Conservation (phyloP, 495 filamentous ascomycete genomes). For the Lophiotrema nucula region DNA sequence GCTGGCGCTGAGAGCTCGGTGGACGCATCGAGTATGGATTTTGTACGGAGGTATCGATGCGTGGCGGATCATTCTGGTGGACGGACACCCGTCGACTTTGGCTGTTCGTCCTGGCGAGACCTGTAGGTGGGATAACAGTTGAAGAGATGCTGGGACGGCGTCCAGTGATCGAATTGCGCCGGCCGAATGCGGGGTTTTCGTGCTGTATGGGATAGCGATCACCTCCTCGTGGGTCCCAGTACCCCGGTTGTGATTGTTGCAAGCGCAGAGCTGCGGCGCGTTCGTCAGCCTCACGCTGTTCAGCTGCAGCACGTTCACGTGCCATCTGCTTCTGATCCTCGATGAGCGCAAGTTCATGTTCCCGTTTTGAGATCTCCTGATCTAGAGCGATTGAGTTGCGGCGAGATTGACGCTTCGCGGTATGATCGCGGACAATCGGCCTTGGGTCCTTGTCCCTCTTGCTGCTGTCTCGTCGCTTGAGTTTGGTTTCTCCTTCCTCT, state of each 20-base stretch:
- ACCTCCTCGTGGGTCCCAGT: slow-evolving; percentile 22
- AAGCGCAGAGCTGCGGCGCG: slow-evolving; percentile 8
- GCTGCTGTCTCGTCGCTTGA: not conserved
- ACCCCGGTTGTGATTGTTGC: slow-evolving; percentile 14
- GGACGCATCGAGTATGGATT: slow-evolving; percentile 13
- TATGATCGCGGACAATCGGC: slow-evolving; percentile 11
- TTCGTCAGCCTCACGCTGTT: slow-evolving; percentile 17
- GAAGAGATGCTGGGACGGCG: slow-evolving; percentile 18
- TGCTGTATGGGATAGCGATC: slow-evolving; percentile 10
- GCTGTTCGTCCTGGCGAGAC: slow-evolving; percentile 16
- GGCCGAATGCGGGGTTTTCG: slow-evolving; percentile 9
- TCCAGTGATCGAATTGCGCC: slow-evolving; percentile 13
- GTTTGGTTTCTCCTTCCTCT: not conserved
- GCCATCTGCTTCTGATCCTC: slow-evolving; percentile 17
- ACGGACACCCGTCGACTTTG: slow-evolving; percentile 21
- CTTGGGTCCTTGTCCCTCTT: slow-evolving; percentile 11
- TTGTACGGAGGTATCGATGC: slow-evolving; percentile 3
- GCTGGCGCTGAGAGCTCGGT: slow-evolving; percentile 4
- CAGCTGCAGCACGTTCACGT: slow-evolving; percentile 8
- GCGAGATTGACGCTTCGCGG: slow-evolving; percentile 9
- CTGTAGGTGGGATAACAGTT: slow-evolving; percentile 1
- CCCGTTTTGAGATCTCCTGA: not conserved
- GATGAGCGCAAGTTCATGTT: not conserved
- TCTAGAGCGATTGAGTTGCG: slow-evolving; percentile 8
- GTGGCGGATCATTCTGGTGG: slow-evolving; percentile 12